Base-by-base conservation (phyloP, 805 yeast genomes). In the Metschnikowia bowlesiae region DNA sequence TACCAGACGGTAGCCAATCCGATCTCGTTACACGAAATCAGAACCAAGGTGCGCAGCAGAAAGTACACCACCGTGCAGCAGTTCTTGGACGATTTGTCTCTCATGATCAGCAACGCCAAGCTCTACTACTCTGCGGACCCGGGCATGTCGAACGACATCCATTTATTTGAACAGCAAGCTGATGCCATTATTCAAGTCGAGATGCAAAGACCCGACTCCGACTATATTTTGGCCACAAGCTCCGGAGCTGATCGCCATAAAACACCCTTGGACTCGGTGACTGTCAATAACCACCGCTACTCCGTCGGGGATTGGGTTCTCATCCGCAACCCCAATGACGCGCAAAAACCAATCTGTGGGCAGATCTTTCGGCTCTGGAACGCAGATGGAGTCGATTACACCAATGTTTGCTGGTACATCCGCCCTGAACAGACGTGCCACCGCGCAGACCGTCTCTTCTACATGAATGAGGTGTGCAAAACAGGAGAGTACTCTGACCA, bases 391-490 rank as follows among this genome's bases (percentile, higher is more conserved):
- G 83, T 84, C 60, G 80, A 85, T 53, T 91, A 91, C 83, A 80
- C 91, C 63, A 92, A 94, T 65, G 96, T 89, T 37, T 94, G 98
- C 73, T 94, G 98, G 99, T 94, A 92, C 69, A 86, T 89, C 62
- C 82, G 98, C 59, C 97, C 99, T 0, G 98, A 94, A 66, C 97
- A 95, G 76, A 94, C 99, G 0, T 96, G 94, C 41, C 99, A 94
- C 68, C 80, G 95, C 59, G 85, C 78, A 40, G 98, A 94, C 69
- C 77, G 96, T 62, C 70, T 90, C 49, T 94, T 94, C 66, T 89
- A 87, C 70, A 89, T 85, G 58, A 90, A 94, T 65, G 99, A 94
- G 71, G 98, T 94, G 34, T 89, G 92, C 68, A 94, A 94, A 69
- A 86, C 97, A 1, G 97, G 97, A 44, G 97, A 92, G 72, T 94